Base-by-base conservation (phyloP, 805 yeast species). In the Kodamaea neixiangensis region DNA sequence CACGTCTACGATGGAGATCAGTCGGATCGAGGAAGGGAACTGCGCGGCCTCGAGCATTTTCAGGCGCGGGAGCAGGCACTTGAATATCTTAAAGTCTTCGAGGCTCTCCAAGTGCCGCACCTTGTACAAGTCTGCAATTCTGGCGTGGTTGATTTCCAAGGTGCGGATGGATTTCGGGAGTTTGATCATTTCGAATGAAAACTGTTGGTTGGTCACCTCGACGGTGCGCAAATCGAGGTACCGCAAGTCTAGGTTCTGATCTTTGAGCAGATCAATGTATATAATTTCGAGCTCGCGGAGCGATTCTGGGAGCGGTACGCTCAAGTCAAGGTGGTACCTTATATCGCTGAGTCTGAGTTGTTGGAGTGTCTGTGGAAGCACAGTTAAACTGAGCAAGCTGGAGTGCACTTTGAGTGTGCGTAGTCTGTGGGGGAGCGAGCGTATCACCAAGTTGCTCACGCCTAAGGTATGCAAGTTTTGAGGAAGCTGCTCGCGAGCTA, bases 301-400 rank as follows among this genome's bases (percentile, higher is more conserved):
- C 15, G 41, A 37, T 15, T 37, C 41, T 17, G 41, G 41, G 41
- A 37, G 41, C 41, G 17, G 41, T 37, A 37, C 41, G 41, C 41
- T 17, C 41, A 37, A 37, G 19, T 37, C 41, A 10, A 37, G 20
- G 41, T 37, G 41, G 41, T 37, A 37, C 20, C 41, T 37, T 11
- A 37, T 37, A 18, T 37, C 41, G 21, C 41, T 37, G 5, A 37
- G 21, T 19, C 19, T 37, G 21, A 37, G 19, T 19, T 15, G 41
- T 19, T 37, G 41, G 21, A 37, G 41, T 11, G 41, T 37, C 15
- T 37, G 17, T 17, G 41, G 41, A 20, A 37, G 41, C 21, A 37
- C 41, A 7, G 20, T 37, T 20, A 37, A 37, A 13, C 20, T 37
- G 41, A 37, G 41, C n/a, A 37, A 19, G 3, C 20, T 14, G 7